These are phyloP conservation scores for Rheum nobile DNA, from an alignment of 148 eudicot species.

Conservation along the genomic window DNA sequence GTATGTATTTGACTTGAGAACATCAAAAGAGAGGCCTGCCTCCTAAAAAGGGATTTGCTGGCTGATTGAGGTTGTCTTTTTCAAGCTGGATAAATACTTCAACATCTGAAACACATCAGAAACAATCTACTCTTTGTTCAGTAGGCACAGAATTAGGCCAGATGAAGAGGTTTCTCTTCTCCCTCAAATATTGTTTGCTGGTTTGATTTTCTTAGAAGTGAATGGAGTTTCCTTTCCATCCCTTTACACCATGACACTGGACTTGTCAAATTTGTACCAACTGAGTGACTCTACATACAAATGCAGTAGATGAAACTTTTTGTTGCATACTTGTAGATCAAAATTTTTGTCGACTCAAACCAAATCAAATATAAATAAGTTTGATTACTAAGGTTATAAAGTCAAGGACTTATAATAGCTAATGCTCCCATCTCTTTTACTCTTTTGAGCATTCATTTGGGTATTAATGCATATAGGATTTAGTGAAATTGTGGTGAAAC, in stretches of 20 bases:
- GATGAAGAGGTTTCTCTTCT: neutral
- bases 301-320: neutral
- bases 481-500: too few relatives aligned
- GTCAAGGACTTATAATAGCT: too few relatives aligned
- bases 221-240: neutral
- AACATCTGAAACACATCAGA: conserved; percentile 3
- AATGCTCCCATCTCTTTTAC: too few relatives aligned
- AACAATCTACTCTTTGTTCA: neutral
- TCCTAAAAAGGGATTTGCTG: neutral
- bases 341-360: too few relatives aligned
- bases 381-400: neutral
- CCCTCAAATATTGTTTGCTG: neutral
- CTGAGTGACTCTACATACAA: neutral
- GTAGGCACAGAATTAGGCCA: neutral
- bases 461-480: too few relatives aligned
- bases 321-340: neutral
- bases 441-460: too few relatives aligned
- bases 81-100: neutral
- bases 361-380: neutral
- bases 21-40: neutral
- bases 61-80: neutral
- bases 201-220: neutral
- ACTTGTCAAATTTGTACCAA: neutral
- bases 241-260: neutral
- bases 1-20: conserved; percentile 50